Evolutionary conservation across 495 filamentous ascomycete species (phyloP), one percentile per base, ranked within the genome.

Genomic region (Daldinia childiae): DNA sequence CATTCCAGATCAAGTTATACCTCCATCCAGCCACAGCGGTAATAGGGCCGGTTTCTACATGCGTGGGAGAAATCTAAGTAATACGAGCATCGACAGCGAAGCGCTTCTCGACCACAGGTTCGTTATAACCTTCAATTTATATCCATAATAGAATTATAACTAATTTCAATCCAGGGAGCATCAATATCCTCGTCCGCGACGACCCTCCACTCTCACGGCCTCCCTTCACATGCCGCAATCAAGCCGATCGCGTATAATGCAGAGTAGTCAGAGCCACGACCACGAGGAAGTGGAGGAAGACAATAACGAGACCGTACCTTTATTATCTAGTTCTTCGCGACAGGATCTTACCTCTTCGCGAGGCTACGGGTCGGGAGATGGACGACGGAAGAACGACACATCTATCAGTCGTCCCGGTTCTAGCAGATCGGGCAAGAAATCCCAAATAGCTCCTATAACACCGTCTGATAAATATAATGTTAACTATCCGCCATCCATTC

Each of bases 401-500:
- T 74, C 76, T n/a, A 56, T 41, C 15, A 82, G 78, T 52, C 80
- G 82, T 32, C 73, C 82, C 29, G 56, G 68, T 29, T 87, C 85
- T 27, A 84, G 76, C 71, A 73, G 64, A 63, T 80, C 75, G 41
- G 81, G 76, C 55, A 80, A 66, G 64, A 81, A 56, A 68, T 77
- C 58, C 50, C 79, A 75, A 14, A 45, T 64, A 62, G 73, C 43
- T 58, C 74, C 74, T 72, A 81, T 69, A 79, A 81, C 41, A 80
- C 66, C 75, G 21, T 66, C 77, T 32, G 80, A 82, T 29, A 70
- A 85, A 34, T 94, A 93, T 78, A 90, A 97, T 86, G 87, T 98
- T 65, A 99, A 99, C 74, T 97, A 97, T 73, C 95, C 95, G n/a
- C 95, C 95, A 1, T 98, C 95, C 0, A 88, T 97, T 19, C 95